Conservation (phyloP, 371 early-diverging fungal genomes). For the Mycotypha africana region DNA sequence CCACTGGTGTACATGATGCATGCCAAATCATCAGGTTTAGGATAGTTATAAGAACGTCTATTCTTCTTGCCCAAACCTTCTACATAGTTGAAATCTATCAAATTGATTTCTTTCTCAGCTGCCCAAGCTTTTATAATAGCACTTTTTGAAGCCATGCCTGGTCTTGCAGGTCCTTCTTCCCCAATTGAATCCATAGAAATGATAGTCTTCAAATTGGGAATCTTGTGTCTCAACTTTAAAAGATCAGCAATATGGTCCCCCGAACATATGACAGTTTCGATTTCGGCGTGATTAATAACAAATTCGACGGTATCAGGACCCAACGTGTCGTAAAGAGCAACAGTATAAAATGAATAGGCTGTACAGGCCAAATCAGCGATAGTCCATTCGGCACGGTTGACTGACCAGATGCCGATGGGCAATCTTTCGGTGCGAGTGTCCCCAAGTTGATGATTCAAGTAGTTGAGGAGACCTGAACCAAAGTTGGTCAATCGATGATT, state of each 20-base stretch:
- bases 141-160: slow-evolving; percentile 33
- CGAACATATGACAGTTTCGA: slow-evolving; percentile 71
- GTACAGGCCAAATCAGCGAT: slow-evolving; percentile 67
- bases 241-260: slow-evolving; percentile 59
- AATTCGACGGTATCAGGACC: slow-evolving; percentile 75
- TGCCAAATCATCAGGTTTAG: slow-evolving; percentile 60
- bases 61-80: slow-evolving; percentile 51
- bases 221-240: slow-evolving; percentile 45
- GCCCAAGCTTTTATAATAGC: slow-evolving; percentile 49
- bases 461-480: slow-evolving; percentile 55
- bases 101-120: slow-evolving; percentile 40
- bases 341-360: slow-evolving; percentile 58
- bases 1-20: slow-evolving; percentile 98
- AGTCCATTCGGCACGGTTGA: slow-evolving; percentile 94
- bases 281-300: slow-evolving; percentile 67
- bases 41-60: slow-evolving; percentile 35
- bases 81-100: slow-evolving; percentile 57
- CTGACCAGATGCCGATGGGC: slow-evolving; percentile 63
- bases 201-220: slow-evolving; percentile 65
- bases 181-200: slow-evolving; percentile 72
- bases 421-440: slow-evolving; percentile 25
- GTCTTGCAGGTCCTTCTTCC: slow-evolving; percentile 22
- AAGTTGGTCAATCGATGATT: slow-evolving; percentile 63
- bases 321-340: slow-evolving; percentile 95
- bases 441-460: slow-evolving; percentile 36